Conservation (phyloP, 768 basidiomycete species). For the Hypholoma fasciculare region DNA sequence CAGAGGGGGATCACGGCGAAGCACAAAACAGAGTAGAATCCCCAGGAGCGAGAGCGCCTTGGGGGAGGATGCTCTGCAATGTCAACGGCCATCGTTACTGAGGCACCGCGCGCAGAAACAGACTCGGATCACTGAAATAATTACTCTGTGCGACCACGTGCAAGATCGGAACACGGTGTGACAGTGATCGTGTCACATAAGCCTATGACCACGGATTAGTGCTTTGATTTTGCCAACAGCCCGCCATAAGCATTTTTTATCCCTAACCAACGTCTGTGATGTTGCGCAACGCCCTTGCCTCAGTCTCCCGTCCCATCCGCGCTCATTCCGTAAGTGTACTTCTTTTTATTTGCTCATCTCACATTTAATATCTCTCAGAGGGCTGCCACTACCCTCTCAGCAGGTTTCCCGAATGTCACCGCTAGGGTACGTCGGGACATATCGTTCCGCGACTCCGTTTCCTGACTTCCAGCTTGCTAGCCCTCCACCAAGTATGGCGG, state of each 20-base stretch:
- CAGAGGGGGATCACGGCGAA: slow-evolving; percentile 62
- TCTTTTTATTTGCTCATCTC: not conserved
- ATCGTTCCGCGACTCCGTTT: slow-evolving; percentile 12
- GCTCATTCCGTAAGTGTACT: slow-evolving; percentile 45
- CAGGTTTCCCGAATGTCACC: slow-evolving; percentile 75
- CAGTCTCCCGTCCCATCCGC: slow-evolving; percentile 53
- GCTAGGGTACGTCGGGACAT: slow-evolving; percentile 50
- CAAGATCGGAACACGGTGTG: not conserved
- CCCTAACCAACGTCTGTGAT: slow-evolving; percentile 42
- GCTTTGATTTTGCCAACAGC: slow-evolving; percentile 1
- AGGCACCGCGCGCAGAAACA: too few relatives aligned
- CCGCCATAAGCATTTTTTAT: slow-evolving; percentile 26
- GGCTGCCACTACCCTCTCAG: slow-evolving; percentile 73
- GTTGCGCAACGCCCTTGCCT: slow-evolving; percentile 66
- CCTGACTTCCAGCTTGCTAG: slow-evolving; percentile 36
- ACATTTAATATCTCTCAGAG: slow-evolving; percentile 40
- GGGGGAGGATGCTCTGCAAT: slow-evolving; percentile 38
- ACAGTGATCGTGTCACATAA: slow-evolving; percentile 1
- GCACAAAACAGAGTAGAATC: slow-evolving; percentile 62
- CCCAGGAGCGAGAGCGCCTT: slow-evolving; percentile 38
- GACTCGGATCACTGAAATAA: not conserved
- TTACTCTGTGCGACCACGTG: not conserved
- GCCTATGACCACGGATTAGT: slow-evolving; percentile 4
- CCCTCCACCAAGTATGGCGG: slow-evolving; percentile 89
- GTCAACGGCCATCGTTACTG: slow-evolving; percentile 26